Evolutionary conservation across 371 early-diverging fungal genomes (phyloP).

Genomic region (Scutellospora calospora): DNA sequence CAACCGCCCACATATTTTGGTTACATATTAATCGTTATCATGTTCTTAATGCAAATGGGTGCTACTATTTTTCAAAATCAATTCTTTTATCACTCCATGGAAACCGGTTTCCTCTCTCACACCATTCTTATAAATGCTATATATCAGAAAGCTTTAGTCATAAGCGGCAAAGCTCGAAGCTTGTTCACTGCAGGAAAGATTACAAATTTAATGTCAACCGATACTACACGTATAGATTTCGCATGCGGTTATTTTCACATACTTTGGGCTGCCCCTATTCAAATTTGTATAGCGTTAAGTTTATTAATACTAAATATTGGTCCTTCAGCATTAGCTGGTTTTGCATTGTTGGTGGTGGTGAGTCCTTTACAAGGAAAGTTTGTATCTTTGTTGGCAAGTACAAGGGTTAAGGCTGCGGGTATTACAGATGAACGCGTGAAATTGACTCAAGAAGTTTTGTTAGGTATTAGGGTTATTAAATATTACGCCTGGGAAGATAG

Average conservation of each 20-base stretch:
- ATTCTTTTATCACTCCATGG: slow-evolving; percentile 53
- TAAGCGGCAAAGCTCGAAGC: slow-evolving; percentile 46
- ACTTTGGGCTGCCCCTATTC: slow-evolving; percentile 59
- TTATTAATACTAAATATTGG: slow-evolving; percentile 63
- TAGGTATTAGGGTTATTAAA: slow-evolving; percentile 60
- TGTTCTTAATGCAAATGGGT: slow-evolving; percentile 51
- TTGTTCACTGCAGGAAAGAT: slow-evolving; percentile 72
- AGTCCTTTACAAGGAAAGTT: slow-evolving; percentile 51
- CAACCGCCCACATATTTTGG: slow-evolving; percentile 37
- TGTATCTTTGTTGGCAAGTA: slow-evolving; percentile 47
- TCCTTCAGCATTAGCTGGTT: slow-evolving; percentile 62
- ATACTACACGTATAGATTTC: slow-evolving; percentile 61
- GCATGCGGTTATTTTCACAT: slow-evolving; percentile 59
- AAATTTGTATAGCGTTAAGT: slow-evolving; percentile 56
- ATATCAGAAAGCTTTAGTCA: slow-evolving; percentile 61
- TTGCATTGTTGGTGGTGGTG: slow-evolving; percentile 54
- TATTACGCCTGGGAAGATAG: slow-evolving; percentile 67
- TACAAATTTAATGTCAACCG: slow-evolving; percentile 80
- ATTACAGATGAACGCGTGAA: slow-evolving; percentile 55
- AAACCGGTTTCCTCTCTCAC: slow-evolving; percentile 57
- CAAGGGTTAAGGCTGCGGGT: slow-evolving; percentile 52
- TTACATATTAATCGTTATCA: slow-evolving; percentile 47
- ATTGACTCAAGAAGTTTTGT: slow-evolving; percentile 53
- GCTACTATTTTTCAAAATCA: slow-evolving; percentile 49
- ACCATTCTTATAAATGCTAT: slow-evolving; percentile 63